Percentiles rank a stretch among this genome's conserved stretches.
These are phyloP conservation scores for Leishmania aethiopica DNA, from an alignment of 208 protist species.

Conservation along the genomic window DNA sequence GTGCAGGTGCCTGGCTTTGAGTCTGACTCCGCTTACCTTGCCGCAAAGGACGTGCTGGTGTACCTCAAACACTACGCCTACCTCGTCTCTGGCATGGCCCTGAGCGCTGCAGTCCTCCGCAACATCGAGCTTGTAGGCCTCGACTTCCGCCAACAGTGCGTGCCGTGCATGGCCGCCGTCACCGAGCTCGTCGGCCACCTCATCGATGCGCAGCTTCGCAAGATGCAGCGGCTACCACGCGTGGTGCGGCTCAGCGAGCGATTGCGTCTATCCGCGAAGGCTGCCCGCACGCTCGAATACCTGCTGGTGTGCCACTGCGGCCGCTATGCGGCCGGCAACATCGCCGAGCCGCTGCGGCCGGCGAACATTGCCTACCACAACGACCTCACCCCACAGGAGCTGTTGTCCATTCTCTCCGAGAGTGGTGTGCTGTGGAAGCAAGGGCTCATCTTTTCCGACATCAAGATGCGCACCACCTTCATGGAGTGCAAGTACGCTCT, in stretches of 20 bases:
- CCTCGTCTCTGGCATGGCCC: slow-evolving; percentile 19
- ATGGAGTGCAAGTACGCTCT: slow-evolving; percentile 72
- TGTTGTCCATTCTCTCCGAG: slow-evolving; percentile 74
- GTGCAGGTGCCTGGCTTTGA: slow-evolving; percentile 48
- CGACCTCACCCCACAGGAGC: slow-evolving; percentile 66
- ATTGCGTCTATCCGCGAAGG: slow-evolving; percentile 54
- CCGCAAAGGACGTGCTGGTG: slow-evolving; percentile 50
- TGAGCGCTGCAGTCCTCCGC: slow-evolving; percentile 32
- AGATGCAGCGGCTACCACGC: slow-evolving; percentile 64
- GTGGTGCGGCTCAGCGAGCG: slow-evolving; percentile 69
- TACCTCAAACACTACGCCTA: slow-evolving; percentile 38
- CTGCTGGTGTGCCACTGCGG: slow-evolving; percentile 81
- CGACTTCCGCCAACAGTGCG: slow-evolving; percentile 48
- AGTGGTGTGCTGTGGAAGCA: slow-evolving; percentile 85
- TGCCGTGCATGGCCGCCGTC: slow-evolving; percentile 47
- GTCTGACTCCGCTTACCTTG: slow-evolving; percentile 70
- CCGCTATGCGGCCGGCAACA: slow-evolving; percentile 25
- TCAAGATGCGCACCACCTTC: slow-evolving; percentile 55
- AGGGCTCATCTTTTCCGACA: slow-evolving; percentile 66
- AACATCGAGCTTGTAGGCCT: slow-evolving; percentile 33
- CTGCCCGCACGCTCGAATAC: slow-evolving; percentile 62
- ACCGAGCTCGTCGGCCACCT: slow-evolving; percentile 28
- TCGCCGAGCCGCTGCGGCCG: slow-evolving; percentile 39
- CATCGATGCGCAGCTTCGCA: slow-evolving; percentile 32
- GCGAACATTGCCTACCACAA: slow-evolving; percentile 55